Conservation (phyloP, 2,329 filamentous ascomycete species). For the Cercospora nicotianae region DNA sequence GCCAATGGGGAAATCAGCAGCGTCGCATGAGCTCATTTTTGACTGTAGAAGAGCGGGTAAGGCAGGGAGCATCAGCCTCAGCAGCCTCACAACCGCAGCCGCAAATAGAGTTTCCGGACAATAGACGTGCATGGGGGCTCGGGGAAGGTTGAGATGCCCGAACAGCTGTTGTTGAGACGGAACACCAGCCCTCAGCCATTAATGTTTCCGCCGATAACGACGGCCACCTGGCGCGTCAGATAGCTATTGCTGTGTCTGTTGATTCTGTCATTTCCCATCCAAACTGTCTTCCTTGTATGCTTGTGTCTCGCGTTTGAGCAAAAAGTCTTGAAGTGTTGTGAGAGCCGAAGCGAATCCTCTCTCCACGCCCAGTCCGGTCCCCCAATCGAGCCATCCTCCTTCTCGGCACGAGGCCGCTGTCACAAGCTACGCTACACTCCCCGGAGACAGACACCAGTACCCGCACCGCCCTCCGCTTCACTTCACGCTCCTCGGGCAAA, state of each 20-base stretch:
- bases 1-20: not conserved
- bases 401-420: not conserved
- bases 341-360: not conserved
- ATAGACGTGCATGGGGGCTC: not conserved
- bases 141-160: not conserved
- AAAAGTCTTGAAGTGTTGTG: not conserved
- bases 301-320: slow-evolving; percentile 2
- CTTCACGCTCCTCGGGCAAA: slow-evolving; percentile 55
- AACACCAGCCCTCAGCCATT: not conserved
- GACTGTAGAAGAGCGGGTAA: not conserved
- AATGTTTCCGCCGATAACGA: not conserved
- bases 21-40: not conserved
- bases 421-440: not conserved
- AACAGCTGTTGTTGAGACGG: not conserved
- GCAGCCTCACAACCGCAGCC: not conserved
- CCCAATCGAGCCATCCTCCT: slow-evolving; percentile 6
- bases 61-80: not conserved
- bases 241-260: not conserved
- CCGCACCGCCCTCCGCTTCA: slow-evolving; percentile 26
- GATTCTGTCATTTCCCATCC: not conserved
- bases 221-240: not conserved
- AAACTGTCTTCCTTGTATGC: not conserved
- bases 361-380: not conserved
- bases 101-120: not conserved
- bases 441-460: not conserved